Conservation (phyloP, 257 asterid genomes). For the Echium plantagineum region DNA sequence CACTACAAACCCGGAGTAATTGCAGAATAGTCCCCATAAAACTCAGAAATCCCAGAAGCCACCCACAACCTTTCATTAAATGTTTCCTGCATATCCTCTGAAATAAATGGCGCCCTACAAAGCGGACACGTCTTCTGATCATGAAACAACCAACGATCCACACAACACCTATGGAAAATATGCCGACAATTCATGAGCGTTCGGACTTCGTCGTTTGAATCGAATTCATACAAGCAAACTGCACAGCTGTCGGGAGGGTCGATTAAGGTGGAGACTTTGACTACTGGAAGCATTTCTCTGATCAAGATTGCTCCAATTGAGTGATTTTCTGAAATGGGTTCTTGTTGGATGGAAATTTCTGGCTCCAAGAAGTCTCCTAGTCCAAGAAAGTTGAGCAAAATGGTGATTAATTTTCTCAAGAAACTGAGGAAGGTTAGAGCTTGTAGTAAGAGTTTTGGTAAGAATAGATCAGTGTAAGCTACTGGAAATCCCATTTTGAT, state of each 20-base stretch:
- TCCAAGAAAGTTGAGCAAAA: slow-evolving; percentile 36
- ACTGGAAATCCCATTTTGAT: slow-evolving; percentile 77
- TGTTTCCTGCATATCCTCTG: slow-evolving; percentile 80
- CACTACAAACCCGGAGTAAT: slow-evolving; percentile 47
- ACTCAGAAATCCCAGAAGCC: slow-evolving; percentile 77
- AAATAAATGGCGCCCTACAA: slow-evolving; percentile 67
- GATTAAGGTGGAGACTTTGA: slow-evolving; percentile 47
- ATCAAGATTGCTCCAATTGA: slow-evolving; percentile 63
- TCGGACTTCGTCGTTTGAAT: slow-evolving; percentile 81
- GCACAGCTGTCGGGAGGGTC: slow-evolving; percentile 82
- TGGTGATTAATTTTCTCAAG: slow-evolving; percentile 29
- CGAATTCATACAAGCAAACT: slow-evolving; percentile 75
- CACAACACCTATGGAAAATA: slow-evolving; percentile 64
- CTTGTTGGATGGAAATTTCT: slow-evolving; percentile 16
- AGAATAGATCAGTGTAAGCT: slow-evolving; percentile 56
- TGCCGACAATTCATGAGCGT: slow-evolving; percentile 74
- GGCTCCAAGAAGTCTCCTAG: slow-evolving; percentile 47
- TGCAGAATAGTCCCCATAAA: slow-evolving; percentile 65
- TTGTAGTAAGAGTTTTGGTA: slow-evolving; percentile 58
- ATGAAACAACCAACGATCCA: slow-evolving; percentile 99
- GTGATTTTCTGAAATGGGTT: slow-evolving; percentile 20
- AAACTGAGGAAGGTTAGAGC: slow-evolving; percentile 43
- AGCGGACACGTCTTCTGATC: slow-evolving; percentile 97
- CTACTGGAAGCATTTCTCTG: slow-evolving; percentile 78
- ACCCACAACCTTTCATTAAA: slow-evolving; percentile 80